These are phyloP conservation scores for Camelina laxa DNA, from an alignment of 345 rosid species.

Conservation along the genomic window DNA sequence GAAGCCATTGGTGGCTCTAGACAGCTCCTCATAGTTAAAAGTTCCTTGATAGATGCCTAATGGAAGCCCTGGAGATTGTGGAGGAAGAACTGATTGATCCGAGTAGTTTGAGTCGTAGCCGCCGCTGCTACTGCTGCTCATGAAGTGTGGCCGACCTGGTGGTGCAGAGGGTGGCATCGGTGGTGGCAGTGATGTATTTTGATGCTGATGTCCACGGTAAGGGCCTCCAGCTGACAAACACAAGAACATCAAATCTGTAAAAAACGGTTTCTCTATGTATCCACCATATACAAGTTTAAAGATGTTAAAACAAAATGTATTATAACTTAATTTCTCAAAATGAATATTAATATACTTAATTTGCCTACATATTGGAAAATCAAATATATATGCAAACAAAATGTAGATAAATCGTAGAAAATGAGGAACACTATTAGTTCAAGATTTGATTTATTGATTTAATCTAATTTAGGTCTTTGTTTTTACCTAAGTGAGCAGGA, in stretches of 20 bases:
- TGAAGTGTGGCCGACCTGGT: conserved; percentile 43
- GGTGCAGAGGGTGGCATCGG: conserved; percentile 36
- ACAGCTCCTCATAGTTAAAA: conserved; percentile 59
- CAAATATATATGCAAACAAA: not conserved
- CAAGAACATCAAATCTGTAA: not conserved
- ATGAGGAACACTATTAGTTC: not conserved
- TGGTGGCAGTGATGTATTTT: conserved; percentile 46
- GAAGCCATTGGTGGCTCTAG: conserved; percentile 66
- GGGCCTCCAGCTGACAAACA: conserved; percentile 52
- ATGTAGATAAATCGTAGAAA: conserved; percentile 9
- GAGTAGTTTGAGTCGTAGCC: conserved; percentile 58
- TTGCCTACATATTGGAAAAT: not conserved
- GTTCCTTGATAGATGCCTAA: conserved; percentile 61
- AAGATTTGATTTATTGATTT: not conserved
- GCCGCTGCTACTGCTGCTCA: conserved; percentile 69
- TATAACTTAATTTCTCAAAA: not conserved
- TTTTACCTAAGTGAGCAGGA: conserved; percentile 30
- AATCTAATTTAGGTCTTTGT: not conserved
- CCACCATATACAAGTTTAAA: not conserved
- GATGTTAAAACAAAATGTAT: not conserved
- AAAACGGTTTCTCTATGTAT: not conserved
- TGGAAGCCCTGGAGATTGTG: conserved; percentile 58
- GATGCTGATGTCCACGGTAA: conserved; percentile 64
- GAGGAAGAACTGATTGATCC: conserved; percentile 55
- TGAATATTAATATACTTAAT: not conserved